Evolutionary conservation across 2,329 filamentous ascomycete species (phyloP).

Genomic region (Curvularia spicifera): DNA sequence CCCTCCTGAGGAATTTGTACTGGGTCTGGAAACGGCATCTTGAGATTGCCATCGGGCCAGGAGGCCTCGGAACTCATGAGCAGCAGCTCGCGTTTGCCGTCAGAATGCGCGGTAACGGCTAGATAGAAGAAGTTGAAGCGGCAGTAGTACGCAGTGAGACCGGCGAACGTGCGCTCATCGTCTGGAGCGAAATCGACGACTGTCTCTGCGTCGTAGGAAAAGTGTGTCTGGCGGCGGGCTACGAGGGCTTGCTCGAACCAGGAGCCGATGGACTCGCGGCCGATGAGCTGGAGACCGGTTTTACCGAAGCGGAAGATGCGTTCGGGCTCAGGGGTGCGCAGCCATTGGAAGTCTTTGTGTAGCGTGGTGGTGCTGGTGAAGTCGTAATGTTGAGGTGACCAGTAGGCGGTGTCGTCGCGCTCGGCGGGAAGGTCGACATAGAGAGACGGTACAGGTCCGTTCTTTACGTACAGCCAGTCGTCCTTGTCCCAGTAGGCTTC

Average conservation of each 20-base stretch:
- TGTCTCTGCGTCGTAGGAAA: conserved; percentile 67
- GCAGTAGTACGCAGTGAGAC: conserved; percentile 67
- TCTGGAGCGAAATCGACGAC: conserved; percentile 60
- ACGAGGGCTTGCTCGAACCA: conserved; percentile 61
- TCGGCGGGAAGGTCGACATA: conserved; percentile 39
- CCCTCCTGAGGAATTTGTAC: conserved; percentile 62
- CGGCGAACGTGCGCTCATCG: conserved; percentile 67
- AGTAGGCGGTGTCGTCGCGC: conserved; percentile 39
- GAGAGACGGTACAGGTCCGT: conserved; percentile 58
- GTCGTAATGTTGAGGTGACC: conserved; percentile 55
- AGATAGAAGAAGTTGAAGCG: conserved; percentile 71
- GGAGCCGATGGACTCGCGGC: conserved; percentile 58
- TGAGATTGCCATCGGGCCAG: conserved; percentile 60
- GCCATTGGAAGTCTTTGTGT: conserved; percentile 63
- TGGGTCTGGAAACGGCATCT: conserved; percentile 51
- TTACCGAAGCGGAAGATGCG: conserved; percentile 57
- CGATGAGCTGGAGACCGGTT: conserved; percentile 60
- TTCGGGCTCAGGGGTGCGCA: conserved; percentile 59
- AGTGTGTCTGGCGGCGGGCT: conserved; percentile 63
- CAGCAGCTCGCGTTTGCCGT: conserved; percentile 64
- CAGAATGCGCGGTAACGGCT: conserved; percentile 62
- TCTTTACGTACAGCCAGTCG: conserved; percentile 68
- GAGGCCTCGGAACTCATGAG: conserved; percentile 64
- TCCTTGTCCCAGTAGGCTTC: conserved; percentile 65
- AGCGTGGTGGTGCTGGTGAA: conserved; percentile 56